Conservation (phyloP, 345 rosid species). For the Firmiana major region DNA sequence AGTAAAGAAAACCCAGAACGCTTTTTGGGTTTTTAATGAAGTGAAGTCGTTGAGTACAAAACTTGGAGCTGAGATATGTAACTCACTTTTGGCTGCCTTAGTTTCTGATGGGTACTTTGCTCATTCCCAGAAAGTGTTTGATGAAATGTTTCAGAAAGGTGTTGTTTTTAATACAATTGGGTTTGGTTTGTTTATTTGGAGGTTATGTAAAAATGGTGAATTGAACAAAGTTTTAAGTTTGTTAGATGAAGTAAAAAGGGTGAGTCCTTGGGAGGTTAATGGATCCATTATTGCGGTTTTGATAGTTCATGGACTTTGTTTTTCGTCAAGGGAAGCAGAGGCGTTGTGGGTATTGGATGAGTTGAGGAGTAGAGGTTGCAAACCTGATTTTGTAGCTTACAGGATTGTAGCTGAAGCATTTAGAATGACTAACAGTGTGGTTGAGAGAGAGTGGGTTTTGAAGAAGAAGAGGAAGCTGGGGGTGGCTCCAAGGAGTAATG, state of each 20-base stretch:
- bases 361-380: conserved; percentile 61
- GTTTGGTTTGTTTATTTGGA: background rate
- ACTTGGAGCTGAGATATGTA: background rate
- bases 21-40: background rate
- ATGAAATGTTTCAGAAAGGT: background rate
- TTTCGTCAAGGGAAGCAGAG: conserved; percentile 53
- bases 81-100: conserved; percentile 1
- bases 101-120: conserved; percentile 6
- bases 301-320: conserved; percentile 70
- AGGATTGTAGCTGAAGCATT: conserved; percentile 76
- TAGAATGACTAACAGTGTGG: conserved; percentile 41
- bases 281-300: conserved; percentile 71
- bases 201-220: conserved; percentile 32
- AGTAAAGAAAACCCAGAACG: background rate
- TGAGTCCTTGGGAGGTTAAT: conserved; percentile 33
- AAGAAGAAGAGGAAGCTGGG: conserved; percentile 93
- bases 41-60: background rate
- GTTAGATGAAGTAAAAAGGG: conserved; percentile 47
- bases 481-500: conserved; percentile 76
- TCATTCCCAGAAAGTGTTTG: conserved; percentile 15
- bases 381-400: conserved; percentile 92
- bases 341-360: conserved; percentile 64
- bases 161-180: conserved; percentile 5
- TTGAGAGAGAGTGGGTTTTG: conserved; percentile 53
- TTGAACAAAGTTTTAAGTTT: conserved; percentile 37